Conservation (phyloP, 495 filamentous ascomycete species). For the Aspergillus hancockii region DNA sequence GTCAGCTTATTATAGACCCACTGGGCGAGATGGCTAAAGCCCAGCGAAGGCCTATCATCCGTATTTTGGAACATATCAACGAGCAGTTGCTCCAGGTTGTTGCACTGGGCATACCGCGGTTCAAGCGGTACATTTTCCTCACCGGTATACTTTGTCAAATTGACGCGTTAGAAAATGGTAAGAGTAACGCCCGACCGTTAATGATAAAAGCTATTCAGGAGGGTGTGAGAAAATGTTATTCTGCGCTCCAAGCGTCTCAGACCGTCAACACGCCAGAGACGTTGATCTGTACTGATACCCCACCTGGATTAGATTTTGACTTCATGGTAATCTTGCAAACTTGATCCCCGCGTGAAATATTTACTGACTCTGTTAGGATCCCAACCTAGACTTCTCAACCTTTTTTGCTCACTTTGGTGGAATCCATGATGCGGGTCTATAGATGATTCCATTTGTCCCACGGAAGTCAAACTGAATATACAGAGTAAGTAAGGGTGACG, state of each 20-base stretch:
- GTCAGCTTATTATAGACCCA: background rate
- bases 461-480: background rate
- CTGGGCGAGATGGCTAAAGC: conserved; percentile 18
- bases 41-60: conserved; percentile 15
- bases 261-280: background rate
- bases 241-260: background rate
- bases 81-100: conserved; percentile 20
- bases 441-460: background rate
- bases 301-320: background rate
- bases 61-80: conserved; percentile 19
- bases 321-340: background rate
- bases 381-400: background rate
- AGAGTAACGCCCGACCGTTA: background rate
- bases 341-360: background rate
- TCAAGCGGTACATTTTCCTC: conserved; percentile 27
- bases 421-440: background rate
- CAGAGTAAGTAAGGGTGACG: background rate
- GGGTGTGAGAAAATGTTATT: background rate
- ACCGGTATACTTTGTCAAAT: conserved; percentile 22
- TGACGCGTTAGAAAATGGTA: background rate
- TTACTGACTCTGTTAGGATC: background rate
- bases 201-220: background rate
- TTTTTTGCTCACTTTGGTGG: background rate
- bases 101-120: conserved; percentile 23
- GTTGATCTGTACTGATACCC: background rate